Percentiles rank a stretch among this genome's conserved stretches.
phyloP scores from a whole-genome alignment of 768 basidiomycete species.

The Phlebiopsis gigantea region DNA sequence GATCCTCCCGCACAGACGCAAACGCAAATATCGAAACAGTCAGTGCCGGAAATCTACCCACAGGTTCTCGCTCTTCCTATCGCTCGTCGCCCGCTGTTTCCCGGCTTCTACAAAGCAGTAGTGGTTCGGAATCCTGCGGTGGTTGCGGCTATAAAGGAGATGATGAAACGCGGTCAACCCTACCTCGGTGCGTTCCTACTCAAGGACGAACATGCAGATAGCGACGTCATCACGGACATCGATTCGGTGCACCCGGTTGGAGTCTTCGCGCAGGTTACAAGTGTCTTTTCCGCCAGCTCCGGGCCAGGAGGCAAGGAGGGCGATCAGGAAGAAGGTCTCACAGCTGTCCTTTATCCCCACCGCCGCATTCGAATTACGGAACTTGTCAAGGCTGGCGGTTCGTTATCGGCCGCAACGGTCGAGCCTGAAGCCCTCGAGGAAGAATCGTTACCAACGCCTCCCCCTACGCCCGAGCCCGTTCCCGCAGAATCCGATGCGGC shows the following conservation, averaged over 20 bases:
- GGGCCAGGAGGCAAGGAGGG: conserved; percentile 60
- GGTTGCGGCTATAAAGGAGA: conserved; percentile 90
- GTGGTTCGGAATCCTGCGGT: conserved; percentile 89
- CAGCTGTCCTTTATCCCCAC: conserved; percentile 92
- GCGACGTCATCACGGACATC: conserved; percentile 85
- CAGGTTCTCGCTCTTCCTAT: conserved; percentile 95
- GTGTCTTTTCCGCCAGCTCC: conserved; percentile 66
- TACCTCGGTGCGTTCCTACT: conserved; percentile 96
- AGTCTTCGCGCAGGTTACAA: conserved; percentile 96
- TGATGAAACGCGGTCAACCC: conserved; percentile 94
- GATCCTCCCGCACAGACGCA: conserved; percentile 32
- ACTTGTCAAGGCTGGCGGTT: conserved; percentile 63
- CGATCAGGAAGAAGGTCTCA: conserved; percentile 83
- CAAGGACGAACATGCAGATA: conserved; percentile 90
- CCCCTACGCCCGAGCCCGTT: conserved; percentile 20
- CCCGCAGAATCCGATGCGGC: conserved; percentile 29
- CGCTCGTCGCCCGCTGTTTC: conserved; percentile 91
- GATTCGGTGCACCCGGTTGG: conserved; percentile 89
- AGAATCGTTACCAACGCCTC: conserved; percentile 25
- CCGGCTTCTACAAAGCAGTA: conserved; percentile 97
- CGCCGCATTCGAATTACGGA: conserved; percentile 85
- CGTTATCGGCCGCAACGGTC: conserved; percentile 27
- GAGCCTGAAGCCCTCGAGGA: conserved; percentile 25
- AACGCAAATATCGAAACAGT: conserved; percentile 73
- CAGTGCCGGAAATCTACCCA: conserved; percentile 87